Conservation (phyloP, 208 protist species). For the Kentomonas sorsogonicus region DNA sequence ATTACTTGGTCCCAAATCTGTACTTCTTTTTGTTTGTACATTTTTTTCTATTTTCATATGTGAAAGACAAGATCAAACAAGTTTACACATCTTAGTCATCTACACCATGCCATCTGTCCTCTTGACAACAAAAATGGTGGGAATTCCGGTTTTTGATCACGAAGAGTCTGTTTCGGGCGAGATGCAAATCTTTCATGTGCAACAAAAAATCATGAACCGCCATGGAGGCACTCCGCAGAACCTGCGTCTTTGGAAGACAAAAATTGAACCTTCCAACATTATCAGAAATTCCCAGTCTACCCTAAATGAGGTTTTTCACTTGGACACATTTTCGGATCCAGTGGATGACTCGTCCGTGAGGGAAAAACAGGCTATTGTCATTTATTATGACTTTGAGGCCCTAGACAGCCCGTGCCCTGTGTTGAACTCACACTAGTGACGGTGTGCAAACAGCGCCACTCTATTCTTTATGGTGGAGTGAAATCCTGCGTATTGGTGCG, state of each 20-base stretch:
- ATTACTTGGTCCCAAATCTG: too few species aligned
- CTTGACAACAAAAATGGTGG: conserved; percentile 60
- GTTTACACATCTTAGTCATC: background rate
- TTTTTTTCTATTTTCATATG: conserved; percentile 8
- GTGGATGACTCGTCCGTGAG: conserved; percentile 8
- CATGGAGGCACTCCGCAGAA: conserved; percentile 45
- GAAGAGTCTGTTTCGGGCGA: conserved; percentile 23
- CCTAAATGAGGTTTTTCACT: conserved; percentile 33
- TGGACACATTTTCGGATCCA: too few species aligned
- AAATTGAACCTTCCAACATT: conserved; percentile 62
- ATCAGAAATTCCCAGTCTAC: conserved; percentile 44
- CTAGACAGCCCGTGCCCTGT: conserved; percentile 26
- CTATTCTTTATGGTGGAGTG: too few species aligned
- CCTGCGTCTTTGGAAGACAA: conserved; percentile 55
- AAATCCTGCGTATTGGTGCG: too few species aligned
- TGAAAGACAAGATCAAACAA: background rate
- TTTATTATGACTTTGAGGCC: conserved; percentile 74
- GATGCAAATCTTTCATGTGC: conserved; percentile 36
- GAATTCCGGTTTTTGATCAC: conserved; percentile 60
- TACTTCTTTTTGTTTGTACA: conserved; percentile 14
- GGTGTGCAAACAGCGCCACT: too few species aligned
- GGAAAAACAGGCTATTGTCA: background rate
- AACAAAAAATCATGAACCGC: conserved; percentile 34
- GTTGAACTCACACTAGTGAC: conserved; percentile 23
- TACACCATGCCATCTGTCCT: conserved; percentile 10